These are phyloP conservation scores for Leccinum imitatum DNA, from an alignment of 768 basidiomycete genomes.

Conservation along the genomic window DNA sequence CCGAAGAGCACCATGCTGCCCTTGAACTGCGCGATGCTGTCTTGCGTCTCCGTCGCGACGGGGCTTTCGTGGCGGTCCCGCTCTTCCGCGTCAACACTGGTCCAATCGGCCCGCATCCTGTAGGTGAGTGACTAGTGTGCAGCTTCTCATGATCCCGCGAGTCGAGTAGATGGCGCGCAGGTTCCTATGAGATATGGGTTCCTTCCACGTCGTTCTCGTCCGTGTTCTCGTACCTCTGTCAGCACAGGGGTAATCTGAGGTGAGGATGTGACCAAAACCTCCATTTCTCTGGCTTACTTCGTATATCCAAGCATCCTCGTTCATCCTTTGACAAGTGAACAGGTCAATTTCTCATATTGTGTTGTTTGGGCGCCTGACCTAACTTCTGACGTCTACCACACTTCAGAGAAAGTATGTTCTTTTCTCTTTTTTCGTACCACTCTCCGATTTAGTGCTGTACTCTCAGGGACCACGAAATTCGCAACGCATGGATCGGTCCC, in stretches of 20 bases:
- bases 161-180: conserved; percentile 33
- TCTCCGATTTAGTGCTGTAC: not conserved
- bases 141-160: not conserved
- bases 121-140: conserved; percentile 45
- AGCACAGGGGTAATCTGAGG: conserved; percentile 71
- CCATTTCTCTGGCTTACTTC: not conserved
- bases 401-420: conserved; percentile 50
- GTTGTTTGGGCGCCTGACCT: not conserved
- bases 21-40: conserved; percentile 71
- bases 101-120: conserved; percentile 75
- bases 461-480: conserved; percentile 65
- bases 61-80: conserved; percentile 79
- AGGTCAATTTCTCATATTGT: conserved; percentile 42
- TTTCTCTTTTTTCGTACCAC: no score
- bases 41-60: conserved; percentile 65
- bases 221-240: conserved; percentile 74
- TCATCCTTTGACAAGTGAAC: conserved; percentile 70
- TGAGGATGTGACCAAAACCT: conserved; percentile 22
- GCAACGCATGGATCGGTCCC: conserved; percentile 73
- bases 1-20: conserved; percentile 60
- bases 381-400: not conserved
- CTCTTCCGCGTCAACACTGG: conserved; percentile 66
- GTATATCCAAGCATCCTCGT: conserved; percentile 58
- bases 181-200: conserved; percentile 82
- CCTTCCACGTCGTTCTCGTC: conserved; percentile 71